A percentile compares a stretch with the other conserved stretches of the same genome.
Evolutionary conservation across 164 flowering plant genomes (phyloP).

Genomic region (Vitis riparia): DNA sequence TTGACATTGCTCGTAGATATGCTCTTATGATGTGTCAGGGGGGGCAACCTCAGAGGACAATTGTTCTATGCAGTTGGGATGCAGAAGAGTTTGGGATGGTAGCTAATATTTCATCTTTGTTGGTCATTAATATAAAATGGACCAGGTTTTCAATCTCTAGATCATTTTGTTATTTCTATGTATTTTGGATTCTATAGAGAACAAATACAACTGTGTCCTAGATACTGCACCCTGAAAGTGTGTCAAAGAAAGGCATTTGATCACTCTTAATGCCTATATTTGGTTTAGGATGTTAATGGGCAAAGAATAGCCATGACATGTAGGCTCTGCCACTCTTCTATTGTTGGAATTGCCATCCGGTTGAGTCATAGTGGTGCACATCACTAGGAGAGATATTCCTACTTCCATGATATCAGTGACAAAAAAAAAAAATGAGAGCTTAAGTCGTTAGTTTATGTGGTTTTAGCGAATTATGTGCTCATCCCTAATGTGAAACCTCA

Average conservation of each 20-base stretch:
- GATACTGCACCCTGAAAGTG: not conserved
- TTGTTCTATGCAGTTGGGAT: slow-evolving; percentile 96
- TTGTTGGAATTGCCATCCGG: not conserved
- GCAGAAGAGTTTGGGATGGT: slow-evolving; percentile 99
- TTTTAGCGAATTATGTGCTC: not conserved
- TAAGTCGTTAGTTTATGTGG: not conserved
- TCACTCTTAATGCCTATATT: not conserved
- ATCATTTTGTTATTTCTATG: not conserved
- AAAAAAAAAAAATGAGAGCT: not conserved
- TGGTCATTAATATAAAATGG: not conserved
- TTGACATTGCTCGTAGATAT: slow-evolving; percentile 84
- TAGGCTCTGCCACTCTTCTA: not conserved
- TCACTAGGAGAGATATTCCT: not conserved
- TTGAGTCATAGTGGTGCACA: not conserved
- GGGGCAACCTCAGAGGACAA: slow-evolving; percentile 86
- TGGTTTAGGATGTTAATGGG: not conserved
- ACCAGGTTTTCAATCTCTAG: not conserved
- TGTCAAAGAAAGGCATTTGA: not conserved
- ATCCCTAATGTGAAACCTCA: not conserved
- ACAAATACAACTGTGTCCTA: not conserved
- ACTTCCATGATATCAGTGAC: not conserved
- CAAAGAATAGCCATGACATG: not conserved
- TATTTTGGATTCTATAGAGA: not conserved
- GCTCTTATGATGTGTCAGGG: slow-evolving; percentile 54
- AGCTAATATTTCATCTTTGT: slow-evolving; percentile 27